Conservation (phyloP, 768 basidiomycete genomes). For the Boletus insuetus region DNA sequence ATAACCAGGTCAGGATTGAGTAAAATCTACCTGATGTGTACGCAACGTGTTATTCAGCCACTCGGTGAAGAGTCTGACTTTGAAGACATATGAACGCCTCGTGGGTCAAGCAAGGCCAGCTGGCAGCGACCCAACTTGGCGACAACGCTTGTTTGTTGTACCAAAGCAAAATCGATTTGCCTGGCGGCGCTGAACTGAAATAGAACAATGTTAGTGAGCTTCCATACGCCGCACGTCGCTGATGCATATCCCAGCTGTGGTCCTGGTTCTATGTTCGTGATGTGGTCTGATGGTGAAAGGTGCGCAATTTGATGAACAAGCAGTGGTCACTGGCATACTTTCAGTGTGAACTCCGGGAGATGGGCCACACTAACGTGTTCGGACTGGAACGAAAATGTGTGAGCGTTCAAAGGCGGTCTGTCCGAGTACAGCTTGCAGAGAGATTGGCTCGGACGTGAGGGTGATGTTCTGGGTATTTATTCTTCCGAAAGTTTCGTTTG, state of each 20-base stretch:
- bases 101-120: slow-evolving; percentile 17
- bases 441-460: no score
- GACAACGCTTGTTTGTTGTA: neutral
- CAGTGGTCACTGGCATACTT: no score
- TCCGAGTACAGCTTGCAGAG: no score
- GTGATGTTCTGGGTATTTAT: no score
- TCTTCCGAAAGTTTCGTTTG: no score
- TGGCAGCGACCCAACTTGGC: no score
- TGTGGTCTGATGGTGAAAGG: neutral
- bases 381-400: neutral
- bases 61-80: neutral
- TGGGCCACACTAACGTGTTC: slow-evolving; percentile 11
- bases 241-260: neutral
- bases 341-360: neutral
- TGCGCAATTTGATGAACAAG: no score
- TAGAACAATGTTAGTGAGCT: neutral
- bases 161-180: neutral
- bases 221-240: neutral
- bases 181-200: neutral
- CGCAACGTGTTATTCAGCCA: slow-evolving; percentile 14
- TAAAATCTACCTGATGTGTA: slow-evolving; percentile 4
- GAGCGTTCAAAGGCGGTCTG: neutral
- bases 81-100: slow-evolving; percentile 16
- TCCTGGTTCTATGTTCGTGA: neutral
- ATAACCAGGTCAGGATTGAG: neutral